Evolutionary conservation across 257 asterid species (phyloP).

Genomic region (Fraxinus quadrangulata): DNA sequence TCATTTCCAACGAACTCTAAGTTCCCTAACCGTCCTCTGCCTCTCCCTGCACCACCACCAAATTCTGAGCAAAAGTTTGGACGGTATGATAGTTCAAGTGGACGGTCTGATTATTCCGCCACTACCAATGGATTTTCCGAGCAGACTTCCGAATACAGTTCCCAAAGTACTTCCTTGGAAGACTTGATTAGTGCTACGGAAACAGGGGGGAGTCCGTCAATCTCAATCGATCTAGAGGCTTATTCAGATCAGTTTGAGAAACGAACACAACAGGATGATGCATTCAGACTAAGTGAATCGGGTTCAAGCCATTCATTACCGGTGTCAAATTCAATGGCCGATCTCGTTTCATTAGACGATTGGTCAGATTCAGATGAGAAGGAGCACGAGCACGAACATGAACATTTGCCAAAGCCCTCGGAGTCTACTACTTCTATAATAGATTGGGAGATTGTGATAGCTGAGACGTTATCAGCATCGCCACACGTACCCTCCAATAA

Average conservation of each 20-base stretch:
- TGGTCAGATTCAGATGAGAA: slow-evolving; percentile 39
- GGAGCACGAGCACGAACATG: slow-evolving; percentile 21
- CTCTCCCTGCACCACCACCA: slow-evolving; percentile 31
- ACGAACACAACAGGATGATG: slow-evolving; percentile 30
- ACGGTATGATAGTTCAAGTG: slow-evolving; percentile 41
- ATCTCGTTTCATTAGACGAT: slow-evolving; percentile 57
- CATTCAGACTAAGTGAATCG: slow-evolving; percentile 41
- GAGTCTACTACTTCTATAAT: slow-evolving; percentile 20
- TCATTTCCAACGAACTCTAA: slow-evolving; percentile 49
- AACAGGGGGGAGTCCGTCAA: slow-evolving; percentile 45
- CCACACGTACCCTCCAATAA: slow-evolving; percentile 22
- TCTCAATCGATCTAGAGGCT: slow-evolving; percentile 74
- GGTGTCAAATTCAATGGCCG: slow-evolving; percentile 44
- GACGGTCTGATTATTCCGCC: slow-evolving; percentile 52
- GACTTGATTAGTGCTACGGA: slow-evolving; percentile 71
- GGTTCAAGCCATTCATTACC: slow-evolving; percentile 71
- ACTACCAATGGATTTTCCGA: slow-evolving; percentile 38
- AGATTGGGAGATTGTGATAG: slow-evolving; percentile 58
- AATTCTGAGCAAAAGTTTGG: slow-evolving; percentile 17
- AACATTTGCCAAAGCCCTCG: slow-evolving; percentile 20
- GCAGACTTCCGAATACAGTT: slow-evolving; percentile 35
- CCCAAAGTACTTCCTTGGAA: slow-evolving; percentile 60
- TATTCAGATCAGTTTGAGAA: slow-evolving; percentile 41
- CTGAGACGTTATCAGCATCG: slow-evolving; percentile 36
- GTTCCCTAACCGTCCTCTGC: slow-evolving; percentile 32